Evolutionary conservation across 257 asterid genomes (phyloP).

Genomic region (Solanum etuberosum): DNA sequence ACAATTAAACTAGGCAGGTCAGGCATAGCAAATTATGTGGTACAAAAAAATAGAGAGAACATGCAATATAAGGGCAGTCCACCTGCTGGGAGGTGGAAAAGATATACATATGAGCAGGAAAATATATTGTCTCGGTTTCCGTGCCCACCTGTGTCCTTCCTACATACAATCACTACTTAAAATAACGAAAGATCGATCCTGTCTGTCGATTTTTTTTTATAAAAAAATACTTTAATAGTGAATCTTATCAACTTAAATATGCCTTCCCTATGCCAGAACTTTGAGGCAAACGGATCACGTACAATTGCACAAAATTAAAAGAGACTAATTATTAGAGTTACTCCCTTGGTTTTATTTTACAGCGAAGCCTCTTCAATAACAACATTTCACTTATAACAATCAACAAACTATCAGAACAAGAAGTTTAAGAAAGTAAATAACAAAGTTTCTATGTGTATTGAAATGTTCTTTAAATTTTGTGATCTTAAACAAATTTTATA

Average conservation of each 20-base stretch:
- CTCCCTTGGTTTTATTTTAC: no score
- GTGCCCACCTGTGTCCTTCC: background rate
- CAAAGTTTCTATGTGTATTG: no score
- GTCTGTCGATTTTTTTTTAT: background rate
- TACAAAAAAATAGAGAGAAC: background rate
- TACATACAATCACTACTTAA: background rate
- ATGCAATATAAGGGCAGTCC: background rate
- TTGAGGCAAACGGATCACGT: no score
- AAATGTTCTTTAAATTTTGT: no score
- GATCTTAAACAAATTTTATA: no score
- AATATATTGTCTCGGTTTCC: background rate
- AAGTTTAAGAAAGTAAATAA: no score
- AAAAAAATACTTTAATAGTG: no score
- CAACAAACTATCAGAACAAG: no score
- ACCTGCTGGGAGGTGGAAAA: background rate
- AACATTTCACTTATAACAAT: no score
- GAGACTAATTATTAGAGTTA: no score
- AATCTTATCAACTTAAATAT: background rate
- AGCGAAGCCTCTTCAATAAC: no score
- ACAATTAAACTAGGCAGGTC: background rate
- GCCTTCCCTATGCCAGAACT: background rate
- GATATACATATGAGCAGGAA: background rate
- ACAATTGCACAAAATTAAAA: no score
- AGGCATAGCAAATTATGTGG: background rate
- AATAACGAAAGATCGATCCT: background rate